Evolutionary conservation across 805 yeast genomes (phyloP).

Genomic region (Yamadazyma ubonensis): DNA sequence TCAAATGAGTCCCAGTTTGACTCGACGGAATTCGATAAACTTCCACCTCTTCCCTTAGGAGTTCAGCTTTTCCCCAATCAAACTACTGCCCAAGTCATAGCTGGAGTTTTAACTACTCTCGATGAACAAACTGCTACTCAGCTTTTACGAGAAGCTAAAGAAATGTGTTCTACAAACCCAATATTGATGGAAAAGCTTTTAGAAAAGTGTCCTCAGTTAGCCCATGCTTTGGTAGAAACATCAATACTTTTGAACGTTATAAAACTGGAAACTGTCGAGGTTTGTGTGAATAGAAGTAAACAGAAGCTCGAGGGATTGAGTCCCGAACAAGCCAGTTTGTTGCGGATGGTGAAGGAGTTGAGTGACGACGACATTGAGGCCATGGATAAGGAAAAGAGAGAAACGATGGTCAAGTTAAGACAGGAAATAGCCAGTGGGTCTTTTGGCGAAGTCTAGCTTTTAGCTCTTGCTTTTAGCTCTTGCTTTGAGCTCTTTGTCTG

Average conservation of each 20-base stretch:
- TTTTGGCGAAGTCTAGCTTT: conserved; percentile 19
- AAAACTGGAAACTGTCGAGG: conserved; percentile 35
- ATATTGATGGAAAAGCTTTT: conserved; percentile 58
- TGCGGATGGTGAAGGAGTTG: conserved; percentile 28
- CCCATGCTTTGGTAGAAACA: conserved; percentile 79
- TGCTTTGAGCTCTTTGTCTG: no score
- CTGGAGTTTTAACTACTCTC: conserved; percentile 45
- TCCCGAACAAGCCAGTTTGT: conserved; percentile 31
- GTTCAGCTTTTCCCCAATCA: conserved; percentile 41
- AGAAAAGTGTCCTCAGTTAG: conserved; percentile 72
- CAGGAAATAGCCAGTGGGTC: conserved; percentile 28
- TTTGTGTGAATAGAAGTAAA: conserved; percentile 34
- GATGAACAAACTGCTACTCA: conserved; percentile 48
- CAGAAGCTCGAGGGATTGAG: conserved; percentile 29
- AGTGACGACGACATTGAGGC: conserved; percentile 28
- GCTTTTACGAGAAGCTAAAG: conserved; percentile 56
- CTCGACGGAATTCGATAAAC: conserved; percentile 29
- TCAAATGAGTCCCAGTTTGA: conserved; percentile 41
- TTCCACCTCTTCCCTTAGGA: conserved; percentile 44
- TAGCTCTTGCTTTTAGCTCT: background rate
- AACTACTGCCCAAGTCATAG: conserved; percentile 42
- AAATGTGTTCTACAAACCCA: conserved; percentile 57
- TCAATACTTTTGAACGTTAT: conserved; percentile 39
- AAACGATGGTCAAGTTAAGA: conserved; percentile 20
- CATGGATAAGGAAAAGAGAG: conserved; percentile 25